Evolutionary conservation across 192 early-diverging fungal genomes (phyloP), one percentile per base, ranked within the genome.

Genomic region (Backusella macrospora): DNA sequence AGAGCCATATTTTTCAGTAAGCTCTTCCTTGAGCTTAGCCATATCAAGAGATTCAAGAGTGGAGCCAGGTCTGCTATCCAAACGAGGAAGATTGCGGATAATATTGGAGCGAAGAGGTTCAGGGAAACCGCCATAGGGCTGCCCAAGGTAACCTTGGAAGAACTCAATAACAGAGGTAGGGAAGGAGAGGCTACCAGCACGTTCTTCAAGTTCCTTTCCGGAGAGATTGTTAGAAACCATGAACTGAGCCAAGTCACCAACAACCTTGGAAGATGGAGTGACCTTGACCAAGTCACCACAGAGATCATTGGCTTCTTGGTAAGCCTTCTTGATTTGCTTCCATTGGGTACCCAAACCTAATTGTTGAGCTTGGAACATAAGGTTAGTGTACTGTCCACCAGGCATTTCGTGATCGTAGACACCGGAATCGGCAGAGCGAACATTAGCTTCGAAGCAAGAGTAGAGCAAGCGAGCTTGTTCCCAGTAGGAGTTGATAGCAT

Each of bases 361-460:
- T 76, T 95, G 94, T 80, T 96, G 93, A 40, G 94, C 91, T 83
- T 99, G 97, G 92, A 99, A 99, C 87, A 98, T 90, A 52, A 99
- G 82, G 85, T 99, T 99, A 63, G 97, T 99, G 88, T 99, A 99
- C 84, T 99, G 97, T 37, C 97, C 92, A 72, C 96, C 95, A 63
- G 95, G 96, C 97, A 98, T 97, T 86, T 98, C 97, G 80, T 96
- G 95, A 37, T 91, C 86, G 82, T 98, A 98, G 15, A 98, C 96
- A 21, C 92, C 92, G 3, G 96, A 92, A 81, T 98, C 97, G 16
- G 89, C 87, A 15, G 91, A 89, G 74, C 93, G 92, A 75, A 98
- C 90, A 72, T 92, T 93, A 34, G 95, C 91, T 76, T 99, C 97
- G 79, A 99, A 99, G 84, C 95, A 93, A 76, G 95, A 95, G 88